phyloP scores from a whole-genome alignment of 1,284 basidiomycete species.

The Pterulicium gracile region DNA sequence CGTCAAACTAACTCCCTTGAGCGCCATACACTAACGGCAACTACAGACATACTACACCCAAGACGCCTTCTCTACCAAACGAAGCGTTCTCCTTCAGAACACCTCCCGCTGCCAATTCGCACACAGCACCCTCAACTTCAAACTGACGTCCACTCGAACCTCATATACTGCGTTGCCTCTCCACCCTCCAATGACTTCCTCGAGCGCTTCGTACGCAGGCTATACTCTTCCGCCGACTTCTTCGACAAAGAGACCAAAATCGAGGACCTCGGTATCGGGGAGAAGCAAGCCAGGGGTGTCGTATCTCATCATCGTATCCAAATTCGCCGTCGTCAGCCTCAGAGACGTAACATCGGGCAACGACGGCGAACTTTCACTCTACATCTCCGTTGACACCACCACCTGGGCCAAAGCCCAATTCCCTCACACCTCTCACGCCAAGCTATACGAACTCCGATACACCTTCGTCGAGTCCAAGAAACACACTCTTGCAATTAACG shows the following conservation, averaged over 20 bases:
- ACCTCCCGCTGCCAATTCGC: conserved; percentile 80
- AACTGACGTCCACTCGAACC: conserved; percentile 60
- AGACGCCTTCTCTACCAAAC: conserved; percentile 60
- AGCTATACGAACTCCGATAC: conserved; percentile 83
- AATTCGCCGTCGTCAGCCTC: conserved; percentile 83
- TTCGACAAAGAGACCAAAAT: conserved; percentile 61
- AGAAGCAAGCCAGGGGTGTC: conserved; percentile 67
- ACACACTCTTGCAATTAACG: conserved; percentile 90
- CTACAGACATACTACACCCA: conserved; percentile 80
- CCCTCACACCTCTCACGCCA: conserved; percentile 74
- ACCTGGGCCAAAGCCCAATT: conserved; percentile 79
- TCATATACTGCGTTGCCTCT: conserved; percentile 83
- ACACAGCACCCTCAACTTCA: conserved; percentile 70
- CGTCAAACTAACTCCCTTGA: conserved; percentile 10
- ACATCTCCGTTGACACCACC: conserved; percentile 73
- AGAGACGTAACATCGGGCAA: too few species aligned
- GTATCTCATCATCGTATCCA: conserved; percentile 84
- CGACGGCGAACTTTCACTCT: conserved; percentile 79
- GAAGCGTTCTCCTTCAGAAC: conserved; percentile 52
- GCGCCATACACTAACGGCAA: too few species aligned
- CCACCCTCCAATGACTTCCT: conserved; percentile 51
- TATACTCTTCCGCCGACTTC: conserved; percentile 79
- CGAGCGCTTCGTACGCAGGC: conserved; percentile 54
- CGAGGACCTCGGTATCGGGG: conserved; percentile 79
- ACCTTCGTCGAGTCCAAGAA: conserved; percentile 91